Base-by-base conservation (phyloP, 75 land plant species). In the Azolla pinnata region DNA sequence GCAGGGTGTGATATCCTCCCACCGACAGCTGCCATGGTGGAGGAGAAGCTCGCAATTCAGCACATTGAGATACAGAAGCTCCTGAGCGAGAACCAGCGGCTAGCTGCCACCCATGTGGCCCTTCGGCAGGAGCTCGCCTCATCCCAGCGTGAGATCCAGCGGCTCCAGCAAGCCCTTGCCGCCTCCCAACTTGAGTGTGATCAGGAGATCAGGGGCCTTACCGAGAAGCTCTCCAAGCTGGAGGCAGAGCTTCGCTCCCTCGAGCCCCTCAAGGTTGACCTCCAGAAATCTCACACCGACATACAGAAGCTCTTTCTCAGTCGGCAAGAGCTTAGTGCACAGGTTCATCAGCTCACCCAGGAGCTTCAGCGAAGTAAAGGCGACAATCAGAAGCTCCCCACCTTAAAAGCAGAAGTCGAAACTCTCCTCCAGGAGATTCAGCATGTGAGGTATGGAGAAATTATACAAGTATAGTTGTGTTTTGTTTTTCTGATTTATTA, bases 31-130 rank as follows among this genome's bases (percentile, higher is more conserved):
- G 71, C 77, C 0, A 34, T 67, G 1, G 23, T 79, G 17, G 96
- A 83, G 56, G 93, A 90, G 53, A 83, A 86, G 40, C 62, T 90
- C 30, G 87, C 82, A 5, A 19, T 74, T 0, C 90, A 75, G 57
- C 78, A 74, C 21, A 44, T 18, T 9, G 96, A 90, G 60, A 78
- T 86, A 7, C 75, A 78, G 53, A 66, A 80, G 71, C 75, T 90
- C 29, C 4, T 83, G 38, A 66, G 63, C 1, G 91, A 86, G 24
- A 86, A 83, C 38, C 79, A 74, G 42, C 44, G 69, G 20, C 61
- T 83, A 2, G 72, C 75, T 19, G 84, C 83, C 12, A 85, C 85
- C 0, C 79, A 77, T 33, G 66, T 71, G 4, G 75, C 63, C 0
- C 64, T 90, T 42, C 71, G 89, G 30, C 66, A 79, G 65, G 96